Percentiles rank a stretch among this genome's conserved stretches.
These are phyloP conservation scores for Mitragyna speciosa DNA, from an alignment of 257 asterid species.

Conservation along the genomic window DNA sequence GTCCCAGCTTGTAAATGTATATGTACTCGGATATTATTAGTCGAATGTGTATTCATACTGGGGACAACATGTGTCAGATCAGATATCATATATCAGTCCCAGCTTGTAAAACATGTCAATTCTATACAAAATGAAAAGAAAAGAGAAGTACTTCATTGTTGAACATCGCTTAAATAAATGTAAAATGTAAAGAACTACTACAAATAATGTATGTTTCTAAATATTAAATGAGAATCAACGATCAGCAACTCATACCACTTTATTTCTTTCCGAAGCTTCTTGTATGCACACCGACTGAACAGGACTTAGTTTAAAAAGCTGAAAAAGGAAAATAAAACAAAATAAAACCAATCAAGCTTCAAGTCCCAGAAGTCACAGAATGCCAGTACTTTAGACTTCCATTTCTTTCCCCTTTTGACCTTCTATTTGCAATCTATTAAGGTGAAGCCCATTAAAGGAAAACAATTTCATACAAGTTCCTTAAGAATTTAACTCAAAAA, in stretches of 20 bases:
- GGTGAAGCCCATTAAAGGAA: not conserved
- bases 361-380: not conserved
- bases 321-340: constrained; percentile 28
- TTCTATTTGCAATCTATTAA: not conserved
- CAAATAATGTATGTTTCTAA: not conserved
- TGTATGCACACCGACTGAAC: constrained; percentile 65
- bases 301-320: constrained; percentile 84
- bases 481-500: no score
- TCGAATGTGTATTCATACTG: not conserved
- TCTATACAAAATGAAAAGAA: not conserved
- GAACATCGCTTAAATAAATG: not conserved
- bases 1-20: not conserved
- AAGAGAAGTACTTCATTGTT: not conserved
- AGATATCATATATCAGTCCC: not conserved
- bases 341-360: not conserved
- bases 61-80: not conserved
- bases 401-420: not conserved
- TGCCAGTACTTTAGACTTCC: not conserved
- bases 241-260: constrained; percentile 54
- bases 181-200: not conserved
- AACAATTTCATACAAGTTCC: not conserved
- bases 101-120: not conserved
- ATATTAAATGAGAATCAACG: not conserved
- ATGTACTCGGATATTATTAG: not conserved
- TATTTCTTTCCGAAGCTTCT: constrained; percentile 58